Evolutionary conservation across 2,329 filamentous ascomycete species (phyloP).

Genomic region (Xylaria sp.): DNA sequence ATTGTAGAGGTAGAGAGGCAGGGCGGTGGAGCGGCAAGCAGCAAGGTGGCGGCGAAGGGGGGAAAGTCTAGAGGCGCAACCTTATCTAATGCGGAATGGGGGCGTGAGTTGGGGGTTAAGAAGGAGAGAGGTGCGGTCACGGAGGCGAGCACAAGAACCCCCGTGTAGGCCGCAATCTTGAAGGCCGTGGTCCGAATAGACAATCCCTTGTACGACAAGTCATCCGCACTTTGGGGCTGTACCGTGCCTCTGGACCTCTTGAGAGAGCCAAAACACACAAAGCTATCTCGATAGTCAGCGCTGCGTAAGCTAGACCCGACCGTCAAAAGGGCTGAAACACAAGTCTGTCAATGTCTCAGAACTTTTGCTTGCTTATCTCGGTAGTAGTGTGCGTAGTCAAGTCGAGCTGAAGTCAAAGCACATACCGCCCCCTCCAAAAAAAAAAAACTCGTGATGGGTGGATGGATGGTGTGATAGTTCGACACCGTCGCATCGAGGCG

Average conservation of each 20-base stretch:
- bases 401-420: conserved; percentile 28
- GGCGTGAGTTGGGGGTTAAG: conserved; percentile 3
- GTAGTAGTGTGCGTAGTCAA: too few relatives aligned
- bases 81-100: background rate
- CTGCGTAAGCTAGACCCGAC: conserved; percentile 7
- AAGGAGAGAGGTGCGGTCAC: conserved; percentile 2
- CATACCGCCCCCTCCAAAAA: too few relatives aligned
- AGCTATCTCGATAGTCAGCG: conserved; percentile 12
- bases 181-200: conserved; percentile 4
- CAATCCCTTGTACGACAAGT: conserved; percentile 10
- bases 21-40: background rate
- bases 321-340: conserved; percentile 31
- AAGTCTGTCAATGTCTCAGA: conserved; percentile 33
- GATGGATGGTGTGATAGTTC: conserved; percentile 23
- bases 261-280: conserved; percentile 2
- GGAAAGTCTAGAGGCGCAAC: conserved; percentile 1
- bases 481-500: conserved; percentile 24
- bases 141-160: background rate
- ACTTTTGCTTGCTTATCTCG: conserved; percentile 9
- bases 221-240: conserved; percentile 14
- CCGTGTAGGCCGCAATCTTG: conserved; percentile 8
- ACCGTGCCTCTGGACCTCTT: conserved; percentile 6
- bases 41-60: background rate
- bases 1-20: background rate
- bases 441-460: conserved; percentile 22